Evolutionary conservation across 2,329 filamentous ascomycete species (phyloP).

Genomic region (Cladosporium sp.): DNA sequence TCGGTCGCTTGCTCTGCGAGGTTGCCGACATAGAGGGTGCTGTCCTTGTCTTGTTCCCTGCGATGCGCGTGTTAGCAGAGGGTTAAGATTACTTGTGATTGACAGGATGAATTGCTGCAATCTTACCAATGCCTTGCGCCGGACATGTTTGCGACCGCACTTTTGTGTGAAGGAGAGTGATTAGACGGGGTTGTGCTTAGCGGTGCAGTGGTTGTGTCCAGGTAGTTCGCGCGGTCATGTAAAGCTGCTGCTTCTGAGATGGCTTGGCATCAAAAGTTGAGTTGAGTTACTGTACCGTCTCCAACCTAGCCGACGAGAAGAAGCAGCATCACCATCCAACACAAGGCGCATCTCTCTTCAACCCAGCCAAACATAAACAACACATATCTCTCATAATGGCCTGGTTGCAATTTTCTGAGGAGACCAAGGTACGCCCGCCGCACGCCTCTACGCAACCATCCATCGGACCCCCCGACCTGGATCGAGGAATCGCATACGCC

Average conservation of each 20-base stretch:
- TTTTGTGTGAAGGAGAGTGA: conserved; percentile 17
- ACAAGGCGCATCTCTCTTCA: background rate
- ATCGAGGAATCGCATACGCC: background rate
- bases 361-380: background rate
- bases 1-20: conserved; percentile 95
- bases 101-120: background rate
- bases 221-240: background rate
- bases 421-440: conserved; percentile 74
- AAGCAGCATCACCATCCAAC: conserved; percentile 4
- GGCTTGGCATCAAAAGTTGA: conserved; percentile 14
- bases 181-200: conserved; percentile 19
- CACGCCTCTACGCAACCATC: conserved; percentile 14
- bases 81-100: background rate
- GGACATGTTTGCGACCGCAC: conserved; percentile 54
- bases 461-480: background rate
- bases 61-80: conserved; percentile 23
- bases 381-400: conserved; percentile 15
- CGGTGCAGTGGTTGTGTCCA: background rate
- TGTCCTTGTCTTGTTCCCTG: conserved; percentile 92
- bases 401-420: conserved; percentile 74
- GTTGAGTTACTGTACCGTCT: background rate
- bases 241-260: background rate
- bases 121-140: conserved; percentile 75
- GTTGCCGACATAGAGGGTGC: conserved; percentile 96
- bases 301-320: conserved; percentile 2